phyloP scores from a whole-genome alignment of 1,284 basidiomycete genomes.

The Ganoderma lingzhi region DNA sequence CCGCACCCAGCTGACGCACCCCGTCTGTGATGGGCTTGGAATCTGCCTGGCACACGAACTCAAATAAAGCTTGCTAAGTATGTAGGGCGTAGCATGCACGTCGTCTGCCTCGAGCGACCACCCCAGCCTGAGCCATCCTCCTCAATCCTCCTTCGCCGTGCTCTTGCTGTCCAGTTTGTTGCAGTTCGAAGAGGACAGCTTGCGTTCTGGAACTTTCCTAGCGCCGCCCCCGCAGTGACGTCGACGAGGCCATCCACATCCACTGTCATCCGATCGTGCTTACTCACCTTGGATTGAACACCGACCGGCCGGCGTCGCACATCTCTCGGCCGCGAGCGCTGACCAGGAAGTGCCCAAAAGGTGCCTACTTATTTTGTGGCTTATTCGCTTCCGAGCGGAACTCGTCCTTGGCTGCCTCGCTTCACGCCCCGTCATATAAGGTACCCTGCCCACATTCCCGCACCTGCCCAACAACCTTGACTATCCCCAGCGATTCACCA shows the following conservation, averaged over 20 bases:
- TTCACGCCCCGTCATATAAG: constrained; percentile 9
- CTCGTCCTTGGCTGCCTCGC: not conserved
- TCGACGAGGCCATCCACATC: constrained; percentile 1
- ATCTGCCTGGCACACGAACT: constrained; percentile 8
- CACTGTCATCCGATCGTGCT: constrained; percentile 8
- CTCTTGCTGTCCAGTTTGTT: not conserved
- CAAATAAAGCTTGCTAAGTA: constrained; percentile 21
- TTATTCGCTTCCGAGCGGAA: constrained; percentile 6
- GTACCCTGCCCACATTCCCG: constrained; percentile 4
- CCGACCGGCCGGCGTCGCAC: constrained; percentile 6
- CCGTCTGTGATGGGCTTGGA: constrained; percentile 23
- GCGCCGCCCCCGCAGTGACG: not conserved
- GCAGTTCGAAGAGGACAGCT: not conserved
- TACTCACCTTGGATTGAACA: constrained; percentile 5
- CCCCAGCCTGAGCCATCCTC: constrained; percentile 5
- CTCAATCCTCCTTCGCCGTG: not conserved
- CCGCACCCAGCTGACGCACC: constrained; percentile 27
- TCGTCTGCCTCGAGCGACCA: constrained; percentile 2
- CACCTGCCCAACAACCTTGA: not conserved
- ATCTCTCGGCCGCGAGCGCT: constrained; percentile 1
- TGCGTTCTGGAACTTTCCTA: not conserved
- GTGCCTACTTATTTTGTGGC: not conserved
- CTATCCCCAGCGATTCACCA: not conserved
- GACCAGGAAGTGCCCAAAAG: not conserved
- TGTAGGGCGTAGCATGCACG: constrained; percentile 1